Evolutionary conservation across 352 stramenopile genomes (phyloP).

Genomic region (Globisporangium barbulae): DNA sequence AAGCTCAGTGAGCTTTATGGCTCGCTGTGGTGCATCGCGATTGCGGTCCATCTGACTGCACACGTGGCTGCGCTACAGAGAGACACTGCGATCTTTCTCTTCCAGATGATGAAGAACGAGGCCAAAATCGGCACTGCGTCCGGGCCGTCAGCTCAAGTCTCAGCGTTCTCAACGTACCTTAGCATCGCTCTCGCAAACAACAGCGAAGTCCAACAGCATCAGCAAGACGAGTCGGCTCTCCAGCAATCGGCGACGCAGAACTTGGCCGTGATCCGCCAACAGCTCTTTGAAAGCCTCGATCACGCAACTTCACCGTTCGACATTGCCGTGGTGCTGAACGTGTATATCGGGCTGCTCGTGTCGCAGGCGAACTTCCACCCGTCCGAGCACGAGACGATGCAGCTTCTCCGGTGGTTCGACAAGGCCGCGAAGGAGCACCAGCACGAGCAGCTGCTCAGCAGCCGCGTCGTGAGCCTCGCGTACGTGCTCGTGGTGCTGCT

Average conservation of each 20-base stretch:
- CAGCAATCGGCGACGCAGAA: conserved; percentile 18
- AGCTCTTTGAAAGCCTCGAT: conserved; percentile 26
- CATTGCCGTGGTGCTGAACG: conserved; percentile 33
- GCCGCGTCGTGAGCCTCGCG: conserved; percentile 42
- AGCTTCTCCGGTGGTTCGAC: conserved; percentile 44
- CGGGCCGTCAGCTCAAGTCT: not conserved
- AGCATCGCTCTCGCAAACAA: conserved; percentile 12
- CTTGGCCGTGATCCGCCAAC: conserved; percentile 17
- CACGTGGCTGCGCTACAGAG: conserved; percentile 17
- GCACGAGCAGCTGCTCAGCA: conserved; percentile 11
- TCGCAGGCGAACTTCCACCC: conserved; percentile 38
- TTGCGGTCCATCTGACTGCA: conserved; percentile 24
- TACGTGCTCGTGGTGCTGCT: conserved; percentile 57
- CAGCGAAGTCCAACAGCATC: not conserved
- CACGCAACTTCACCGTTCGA: conserved; percentile 18
- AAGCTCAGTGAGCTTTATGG: conserved; percentile 25
- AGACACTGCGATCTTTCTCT: conserved; percentile 39
- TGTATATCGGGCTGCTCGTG: conserved; percentile 47
- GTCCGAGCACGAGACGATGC: conserved; percentile 40
- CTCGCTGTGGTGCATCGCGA: conserved; percentile 18
- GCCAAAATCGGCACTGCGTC: not conserved
- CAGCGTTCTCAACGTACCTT: conserved; percentile 18
- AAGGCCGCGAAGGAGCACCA: conserved; percentile 28
- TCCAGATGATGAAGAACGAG: conserved; percentile 32
- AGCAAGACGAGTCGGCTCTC: conserved; percentile 16